Base-by-base conservation (phyloP, 306 rosid species). In the Sophora flavescens region DNA sequence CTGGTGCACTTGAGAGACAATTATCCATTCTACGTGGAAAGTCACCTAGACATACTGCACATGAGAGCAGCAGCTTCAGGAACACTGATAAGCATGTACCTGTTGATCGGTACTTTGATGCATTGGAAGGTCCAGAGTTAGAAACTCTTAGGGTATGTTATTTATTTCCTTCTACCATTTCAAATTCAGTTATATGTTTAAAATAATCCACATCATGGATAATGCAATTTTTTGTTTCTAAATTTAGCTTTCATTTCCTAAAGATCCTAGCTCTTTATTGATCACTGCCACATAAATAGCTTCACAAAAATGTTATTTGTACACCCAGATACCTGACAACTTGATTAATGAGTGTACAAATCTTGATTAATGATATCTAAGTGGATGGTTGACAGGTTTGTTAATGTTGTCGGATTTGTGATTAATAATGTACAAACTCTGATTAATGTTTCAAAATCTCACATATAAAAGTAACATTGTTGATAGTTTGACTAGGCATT, bases 1-100 rank as follows among this genome's bases (percentile, higher is more conserved):
- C 97, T 16, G 91, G 97, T 33, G 84, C 64, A 78, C 87, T 93
- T 54, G 96, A 87, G 82, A 88, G 89, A 76, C 97, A 91, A 30
- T 18, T 93, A 41, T n/a, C 96, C 56, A 30, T 83, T 5, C 87
- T 91, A 4, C 86, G 97, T 0, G 92, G 93, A 67, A 93, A 85
- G 81, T 16, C 81, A n/a, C 84, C 81, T 0, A 58, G 13, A 10
- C 75, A 63, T 26, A 32, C 54, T 57, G 32, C 15, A 41, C 48
- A 77, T 14, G 80, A 88, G 3, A 86, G 76, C 14, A 68, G 58
- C 73, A 76, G 10, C 13, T 5, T 30, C 47, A 78, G 48, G 57
- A 81, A 12, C 41, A 35, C 50, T 32, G 96, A 85, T 10, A 83
- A 63, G 32, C 7, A 74, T 68, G 63, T 91, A 47, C 85, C 94